phyloP scores from a whole-genome alignment of 163 green algal species.

The Trebouxia gelatinosa region DNA sequence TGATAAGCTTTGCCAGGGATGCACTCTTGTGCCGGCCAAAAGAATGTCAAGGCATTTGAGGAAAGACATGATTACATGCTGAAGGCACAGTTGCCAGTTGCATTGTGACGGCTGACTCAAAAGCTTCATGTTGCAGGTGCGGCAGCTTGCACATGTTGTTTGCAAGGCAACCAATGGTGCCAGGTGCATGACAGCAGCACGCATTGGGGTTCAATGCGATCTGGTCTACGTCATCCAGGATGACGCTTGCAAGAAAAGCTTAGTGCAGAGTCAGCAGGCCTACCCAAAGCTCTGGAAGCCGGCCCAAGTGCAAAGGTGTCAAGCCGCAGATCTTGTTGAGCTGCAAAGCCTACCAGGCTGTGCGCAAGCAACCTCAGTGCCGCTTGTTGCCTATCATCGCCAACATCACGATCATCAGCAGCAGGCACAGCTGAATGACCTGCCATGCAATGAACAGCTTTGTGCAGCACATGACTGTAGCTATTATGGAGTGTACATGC shows the following conservation, averaged over 20 bases:
- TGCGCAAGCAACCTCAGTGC: slow-evolving; percentile 60
- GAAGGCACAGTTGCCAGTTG: too few species aligned
- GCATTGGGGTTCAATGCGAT: not conserved
- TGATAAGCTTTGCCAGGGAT: not conserved
- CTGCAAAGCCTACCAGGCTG: slow-evolving; percentile 42
- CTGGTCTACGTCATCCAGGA: too few species aligned
- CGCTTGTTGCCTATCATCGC: not conserved
- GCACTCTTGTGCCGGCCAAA: not conserved
- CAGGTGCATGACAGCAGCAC: not conserved
- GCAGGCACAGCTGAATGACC: not conserved
- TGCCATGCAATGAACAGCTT: not conserved
- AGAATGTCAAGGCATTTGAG: too few species aligned
- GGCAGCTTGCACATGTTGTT: not conserved
- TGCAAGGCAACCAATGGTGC: not conserved
- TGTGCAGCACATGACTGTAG: too few species aligned
- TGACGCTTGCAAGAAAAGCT: too few species aligned
- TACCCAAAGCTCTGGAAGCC: not conserved
- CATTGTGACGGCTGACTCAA: not conserved
- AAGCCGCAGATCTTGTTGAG: slow-evolving; percentile 47
- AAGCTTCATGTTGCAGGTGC: not conserved
- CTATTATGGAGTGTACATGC: too few species aligned
- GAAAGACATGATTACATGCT: too few species aligned
- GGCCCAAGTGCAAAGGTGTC: slow-evolving; percentile 41
- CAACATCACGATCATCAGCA: not conserved
- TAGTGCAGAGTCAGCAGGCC: not conserved